These are phyloP conservation scores for Guyanaporus albipodus DNA, from an alignment of 768 basidiomycete genomes.

Conservation along the genomic window DNA sequence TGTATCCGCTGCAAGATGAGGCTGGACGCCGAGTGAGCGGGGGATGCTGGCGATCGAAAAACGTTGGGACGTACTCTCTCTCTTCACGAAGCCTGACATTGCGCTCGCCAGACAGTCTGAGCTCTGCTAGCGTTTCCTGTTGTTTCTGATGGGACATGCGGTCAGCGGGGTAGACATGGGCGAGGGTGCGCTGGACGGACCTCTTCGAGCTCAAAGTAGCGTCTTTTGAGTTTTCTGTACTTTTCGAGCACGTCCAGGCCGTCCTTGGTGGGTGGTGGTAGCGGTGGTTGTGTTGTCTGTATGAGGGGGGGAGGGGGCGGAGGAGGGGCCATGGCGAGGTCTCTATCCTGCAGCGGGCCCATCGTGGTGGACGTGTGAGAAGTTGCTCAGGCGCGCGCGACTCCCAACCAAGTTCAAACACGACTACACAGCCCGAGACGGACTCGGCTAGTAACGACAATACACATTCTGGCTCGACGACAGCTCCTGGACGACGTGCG, in stretches of 20 bases:
- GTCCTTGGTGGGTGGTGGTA: conserved; percentile 34
- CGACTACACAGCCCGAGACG: conserved; percentile 29
- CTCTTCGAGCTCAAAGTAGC: conserved; percentile 67
- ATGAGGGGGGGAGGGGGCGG: conserved; percentile 35
- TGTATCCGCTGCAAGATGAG: conserved; percentile 55
- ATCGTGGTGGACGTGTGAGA: conserved; percentile 34
- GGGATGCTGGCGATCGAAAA: background rate
- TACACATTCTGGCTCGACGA: too few species aligned
- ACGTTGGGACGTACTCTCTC: conserved; percentile 46
- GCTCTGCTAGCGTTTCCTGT: conserved; percentile 55
- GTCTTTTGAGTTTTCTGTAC: conserved; percentile 61
- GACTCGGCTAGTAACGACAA: too few species aligned
- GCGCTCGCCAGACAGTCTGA: conserved; percentile 58
- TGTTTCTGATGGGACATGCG: conserved; percentile 46
- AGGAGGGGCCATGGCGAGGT: conserved; percentile 50
- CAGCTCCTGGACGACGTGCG: too few species aligned
- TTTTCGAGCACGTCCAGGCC: conserved; percentile 53
- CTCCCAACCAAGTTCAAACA: conserved; percentile 33
- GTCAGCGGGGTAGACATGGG: background rate
- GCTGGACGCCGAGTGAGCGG: conserved; percentile 31
- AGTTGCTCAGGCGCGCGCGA: conserved; percentile 24
- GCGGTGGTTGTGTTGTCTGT: conserved; percentile 25
- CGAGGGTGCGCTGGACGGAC: conserved; percentile 37
- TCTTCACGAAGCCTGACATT: conserved; percentile 61
- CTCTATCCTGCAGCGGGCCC: conserved; percentile 43